A percentile compares a stretch with the other conserved stretches of the same genome.
Conservation (phyloP, 202 grass and related monocot species). For the Cymbopogon flexuosus region DNA sequence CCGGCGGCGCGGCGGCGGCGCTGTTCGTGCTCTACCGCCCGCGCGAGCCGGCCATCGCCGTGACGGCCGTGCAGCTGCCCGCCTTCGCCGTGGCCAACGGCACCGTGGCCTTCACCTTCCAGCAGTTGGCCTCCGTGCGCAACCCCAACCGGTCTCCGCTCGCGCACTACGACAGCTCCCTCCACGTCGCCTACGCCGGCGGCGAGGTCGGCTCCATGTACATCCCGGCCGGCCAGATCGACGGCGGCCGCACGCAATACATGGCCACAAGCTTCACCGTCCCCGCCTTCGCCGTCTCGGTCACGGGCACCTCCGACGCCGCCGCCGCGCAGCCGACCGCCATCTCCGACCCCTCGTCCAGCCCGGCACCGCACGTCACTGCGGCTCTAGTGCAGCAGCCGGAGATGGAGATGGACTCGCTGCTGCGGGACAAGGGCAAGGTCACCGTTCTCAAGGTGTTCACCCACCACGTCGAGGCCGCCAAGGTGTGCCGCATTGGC, state of each 20-base stretch:
- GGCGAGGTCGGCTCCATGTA: conserved; percentile 69
- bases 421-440: conserved; percentile 61
- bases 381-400: conserved; percentile 9
- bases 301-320: not conserved
- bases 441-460: conserved; percentile 66
- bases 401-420: conserved; percentile 69
- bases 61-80: conserved; percentile 61
- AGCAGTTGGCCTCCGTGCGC: conserved; percentile 55
- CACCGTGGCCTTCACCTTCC: conserved; percentile 67
- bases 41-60: conserved; percentile 52
- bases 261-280: conserved; percentile 76
- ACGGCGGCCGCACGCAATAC: conserved; percentile 57
- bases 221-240: conserved; percentile 75
- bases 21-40: conserved; percentile 61
- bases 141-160: conserved; percentile 69
- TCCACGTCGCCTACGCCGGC: conserved; percentile 64
- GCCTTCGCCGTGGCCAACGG: conserved; percentile 53
- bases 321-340: conserved; percentile 1
- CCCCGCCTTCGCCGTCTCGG: conserved; percentile 43
- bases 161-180: conserved; percentile 81
- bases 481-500: conserved; percentile 57
- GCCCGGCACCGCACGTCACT: conserved; percentile 20
- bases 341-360: conserved; percentile 28
- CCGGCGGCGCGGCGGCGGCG: conserved; percentile 27
- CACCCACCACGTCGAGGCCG: conserved; percentile 75